Evolutionary conservation across 495 filamentous ascomycete genomes (phyloP).

Genomic region (Podospora didyma): DNA sequence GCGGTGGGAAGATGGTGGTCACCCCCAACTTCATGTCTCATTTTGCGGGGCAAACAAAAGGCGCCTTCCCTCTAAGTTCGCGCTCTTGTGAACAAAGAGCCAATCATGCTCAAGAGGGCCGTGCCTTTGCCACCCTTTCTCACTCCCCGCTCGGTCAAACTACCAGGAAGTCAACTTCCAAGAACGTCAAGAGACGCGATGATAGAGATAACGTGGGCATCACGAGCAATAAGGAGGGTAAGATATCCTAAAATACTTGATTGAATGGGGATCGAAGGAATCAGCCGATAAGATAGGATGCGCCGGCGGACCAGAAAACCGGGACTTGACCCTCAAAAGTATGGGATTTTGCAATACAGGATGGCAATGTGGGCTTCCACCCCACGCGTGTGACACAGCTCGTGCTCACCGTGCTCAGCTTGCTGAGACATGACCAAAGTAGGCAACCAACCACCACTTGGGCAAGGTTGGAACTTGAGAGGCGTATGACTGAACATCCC

Average conservation of each 20-base stretch:
- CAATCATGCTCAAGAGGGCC: not conserved
- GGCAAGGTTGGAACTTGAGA: not conserved
- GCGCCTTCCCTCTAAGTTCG: conserved; percentile 8
- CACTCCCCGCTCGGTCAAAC: not conserved
- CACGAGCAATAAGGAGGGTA: not conserved
- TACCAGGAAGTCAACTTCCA: not conserved
- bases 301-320: not conserved
- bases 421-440: conserved; percentile 3
- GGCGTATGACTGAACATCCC: conserved; percentile 12
- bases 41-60: conserved; percentile 20
- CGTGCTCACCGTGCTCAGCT: not conserved
- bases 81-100: not conserved
- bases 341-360: not conserved
- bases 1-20: conserved; percentile 18
- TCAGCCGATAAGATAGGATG: not conserved
- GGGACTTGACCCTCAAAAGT: not conserved
- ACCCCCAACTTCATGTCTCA: conserved; percentile 10
- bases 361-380: too few species aligned
- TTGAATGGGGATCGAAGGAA: not conserved
- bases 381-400: not conserved
- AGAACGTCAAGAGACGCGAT: too few species aligned
- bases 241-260: not conserved
- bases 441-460: conserved; percentile 10
- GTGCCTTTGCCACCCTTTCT: not conserved
- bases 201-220: too few species aligned